Percentiles rank a stretch among this genome's conserved stretches.
Conservation (phyloP, 805 yeast species). For the Kluyveromyces dobzhanskii region DNA sequence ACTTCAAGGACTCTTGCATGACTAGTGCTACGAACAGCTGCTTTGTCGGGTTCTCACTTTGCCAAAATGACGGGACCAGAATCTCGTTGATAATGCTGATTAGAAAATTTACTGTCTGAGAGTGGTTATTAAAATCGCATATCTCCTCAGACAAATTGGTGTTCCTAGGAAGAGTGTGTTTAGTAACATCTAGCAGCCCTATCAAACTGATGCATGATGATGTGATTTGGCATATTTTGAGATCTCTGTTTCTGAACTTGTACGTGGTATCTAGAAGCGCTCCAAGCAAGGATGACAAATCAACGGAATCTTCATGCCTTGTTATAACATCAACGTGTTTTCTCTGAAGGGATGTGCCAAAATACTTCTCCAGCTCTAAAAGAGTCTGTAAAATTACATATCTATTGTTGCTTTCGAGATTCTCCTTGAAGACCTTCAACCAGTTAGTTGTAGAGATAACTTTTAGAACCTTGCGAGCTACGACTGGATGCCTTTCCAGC, state of each 20-base stretch:
- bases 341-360: conserved; percentile 28
- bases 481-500: conserved; percentile 43
- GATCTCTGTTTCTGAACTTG: conserved; percentile 41
- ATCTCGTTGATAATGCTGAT: conserved; percentile 55
- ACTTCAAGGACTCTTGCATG: conserved; percentile 76
- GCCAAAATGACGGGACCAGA: conserved; percentile 81
- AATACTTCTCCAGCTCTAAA: conserved; percentile 48
- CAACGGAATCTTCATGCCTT: conserved; percentile 25
- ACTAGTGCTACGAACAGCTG: conserved; percentile 81
- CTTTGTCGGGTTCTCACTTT: conserved; percentile 76
- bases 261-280: conserved; percentile 49
- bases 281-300: conserved; percentile 39
- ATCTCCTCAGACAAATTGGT: conserved; percentile 37
- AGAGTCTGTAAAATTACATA: conserved; percentile 69
- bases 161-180: conserved; percentile 34
- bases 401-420: conserved; percentile 26
- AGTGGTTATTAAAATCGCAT: conserved; percentile 51
- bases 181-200: conserved; percentile 67
- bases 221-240: conserved; percentile 47
- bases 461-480: conserved; percentile 37
- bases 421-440: conserved; percentile 20
- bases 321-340: conserved; percentile 39
- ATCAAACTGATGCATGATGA: conserved; percentile 65
- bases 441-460: conserved; percentile 17
- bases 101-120: conserved; percentile 60